A percentile compares a stretch with the other conserved stretches of the same genome.
phyloP scores from a whole-genome alignment of 176 grass and related monocot species.

The Oryza glaberrima region DNA sequence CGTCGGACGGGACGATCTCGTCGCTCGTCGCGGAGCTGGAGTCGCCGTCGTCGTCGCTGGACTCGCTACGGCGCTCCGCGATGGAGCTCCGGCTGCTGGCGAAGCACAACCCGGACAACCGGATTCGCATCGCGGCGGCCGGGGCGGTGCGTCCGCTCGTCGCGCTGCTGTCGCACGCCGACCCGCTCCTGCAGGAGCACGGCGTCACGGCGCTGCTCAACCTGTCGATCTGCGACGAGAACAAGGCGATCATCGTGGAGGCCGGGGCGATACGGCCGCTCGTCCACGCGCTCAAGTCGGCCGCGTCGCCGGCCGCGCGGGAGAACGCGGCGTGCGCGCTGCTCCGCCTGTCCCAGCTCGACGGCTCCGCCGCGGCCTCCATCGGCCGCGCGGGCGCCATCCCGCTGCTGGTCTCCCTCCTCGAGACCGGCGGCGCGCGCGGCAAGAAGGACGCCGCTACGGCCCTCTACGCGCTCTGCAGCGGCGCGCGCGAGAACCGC shows the following conservation, averaged over 20 bases:
- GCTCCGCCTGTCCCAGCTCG: constrained; percentile 65
- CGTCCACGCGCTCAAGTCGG: constrained; percentile 69
- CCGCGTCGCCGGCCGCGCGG: constrained; percentile 62
- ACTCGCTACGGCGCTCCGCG: constrained; percentile 61
- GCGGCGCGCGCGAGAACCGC: constrained; percentile 66
- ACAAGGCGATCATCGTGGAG: constrained; percentile 66
- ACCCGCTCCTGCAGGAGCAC: constrained; percentile 83
- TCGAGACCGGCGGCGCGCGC: constrained; percentile 69
- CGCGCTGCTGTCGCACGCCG: constrained; percentile 71
- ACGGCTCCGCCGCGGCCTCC: constrained; percentile 51
- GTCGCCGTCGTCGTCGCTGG: constrained; percentile 49
- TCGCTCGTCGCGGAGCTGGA: constrained; percentile 64
- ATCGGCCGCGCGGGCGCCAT: constrained; percentile 76
- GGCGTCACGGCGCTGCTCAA: constrained; percentile 87
- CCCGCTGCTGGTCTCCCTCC: constrained; percentile 69
- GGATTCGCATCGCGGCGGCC: constrained; percentile 75
- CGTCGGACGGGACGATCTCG: constrained; percentile 69
- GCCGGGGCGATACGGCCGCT: constrained; percentile 76
- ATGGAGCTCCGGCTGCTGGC: constrained; percentile 84
- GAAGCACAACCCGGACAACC: constrained; percentile 89
- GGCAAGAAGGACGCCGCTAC: constrained; percentile 96
- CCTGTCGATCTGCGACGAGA: constrained; percentile 90
- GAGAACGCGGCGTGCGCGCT: constrained; percentile 91
- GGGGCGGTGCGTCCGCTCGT: constrained; percentile 73
- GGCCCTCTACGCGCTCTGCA: constrained; percentile 75